Evolutionary conservation across 1,284 basidiomycete genomes (phyloP), one percentile per base, ranked within the genome.

Genomic region (Tausonia pullulans): DNA sequence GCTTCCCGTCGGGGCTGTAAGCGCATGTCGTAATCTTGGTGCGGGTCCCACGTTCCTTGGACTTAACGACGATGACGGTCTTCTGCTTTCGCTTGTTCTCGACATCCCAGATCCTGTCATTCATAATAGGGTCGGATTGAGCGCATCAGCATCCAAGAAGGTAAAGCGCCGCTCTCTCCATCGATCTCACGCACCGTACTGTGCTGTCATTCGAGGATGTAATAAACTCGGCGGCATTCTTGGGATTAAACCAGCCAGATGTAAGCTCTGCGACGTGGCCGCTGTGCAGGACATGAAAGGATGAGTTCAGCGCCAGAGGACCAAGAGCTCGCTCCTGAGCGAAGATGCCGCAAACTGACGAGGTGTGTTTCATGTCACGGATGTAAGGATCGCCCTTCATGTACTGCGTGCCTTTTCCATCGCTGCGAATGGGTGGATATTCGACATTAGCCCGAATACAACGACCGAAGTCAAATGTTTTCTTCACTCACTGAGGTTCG

Each of bases 331-430:
- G 9, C 52, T 41, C 39, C 11, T 6, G 13, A 39, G 10, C 44
- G 44, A 13, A 14, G 40, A 16, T 27, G 49, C n/a, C 7, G 40
- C 40, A 43, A 27, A 44, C 43, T 44, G 46, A 92, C 91, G 84
- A 81, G 66, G 96, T 98, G 72, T 97, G 87, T 75, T 92, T 91
- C 90, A 98, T 96, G 77, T 99, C 96, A 62, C 96, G 86, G 71
- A 99, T 88, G 74, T 98, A 99, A 68, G 89, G 90, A 77, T 99
- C 96, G 48, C 96, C 96, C 78, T 98, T 96, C 74, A 90, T 81
- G 74, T 84, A 96, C 69, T 60, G 55, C 3, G 64, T 65, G 3
- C 64, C 64, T 11, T 48, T 40, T 14, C 59, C 59, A 39, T 65
- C 64, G 8, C 64, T 60, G 40, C 0, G 27, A 16, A 5, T 1